Evolutionary conservation across 495 filamentous ascomycete genomes (phyloP), one percentile per base, ranked within the genome.

Genomic region (Tuber calosporum): DNA sequence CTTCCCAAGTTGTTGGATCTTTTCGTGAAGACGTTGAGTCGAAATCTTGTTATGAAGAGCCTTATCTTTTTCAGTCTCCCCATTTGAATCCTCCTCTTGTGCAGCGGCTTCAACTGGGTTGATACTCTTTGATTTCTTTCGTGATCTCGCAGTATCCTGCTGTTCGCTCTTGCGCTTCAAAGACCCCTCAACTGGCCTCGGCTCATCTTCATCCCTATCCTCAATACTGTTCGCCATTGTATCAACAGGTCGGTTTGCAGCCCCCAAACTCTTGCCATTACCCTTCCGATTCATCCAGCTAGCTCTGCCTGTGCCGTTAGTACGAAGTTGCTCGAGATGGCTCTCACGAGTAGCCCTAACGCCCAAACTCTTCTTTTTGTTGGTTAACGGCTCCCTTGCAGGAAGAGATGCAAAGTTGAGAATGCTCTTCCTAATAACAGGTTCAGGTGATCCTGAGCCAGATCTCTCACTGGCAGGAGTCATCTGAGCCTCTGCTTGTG

Each of bases 1-100:
- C 81, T 97, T 91, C 36, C 93, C 93, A 30, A 99, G 87, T 88
- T 94, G 93, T 80, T 90, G 94, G 78, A 99, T 97, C 77, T 92
- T 91, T 74, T 98, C 96, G 73, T 96, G 92, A 26, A 99, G 85
- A 15, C 90, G 86, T 81, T 97, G 93, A 3, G 95, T 97, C 6
- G 93, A 94, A 9, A 92, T 94, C 80, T 95, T 96, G 83, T 88
- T 93, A 82, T 96, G 92, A 8, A 88, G 75, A 74, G 76, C 77
- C 45, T 76, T 67, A 19, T 69, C 75, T 34, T 79, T 79, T 45
- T 72, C 68, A 2, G 72, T 79, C 45, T 79, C 76, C 4, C 74
- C 75, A 20, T 69, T 72, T 22, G 79, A 81, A 34, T 66, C 79
- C 39, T 79, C 79, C 13, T 53, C 71, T 39, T 73, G 75, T 2